phyloP scores from a whole-genome alignment of 129 eudicot genomes.

The Helichrysum umbraculigerum region DNA sequence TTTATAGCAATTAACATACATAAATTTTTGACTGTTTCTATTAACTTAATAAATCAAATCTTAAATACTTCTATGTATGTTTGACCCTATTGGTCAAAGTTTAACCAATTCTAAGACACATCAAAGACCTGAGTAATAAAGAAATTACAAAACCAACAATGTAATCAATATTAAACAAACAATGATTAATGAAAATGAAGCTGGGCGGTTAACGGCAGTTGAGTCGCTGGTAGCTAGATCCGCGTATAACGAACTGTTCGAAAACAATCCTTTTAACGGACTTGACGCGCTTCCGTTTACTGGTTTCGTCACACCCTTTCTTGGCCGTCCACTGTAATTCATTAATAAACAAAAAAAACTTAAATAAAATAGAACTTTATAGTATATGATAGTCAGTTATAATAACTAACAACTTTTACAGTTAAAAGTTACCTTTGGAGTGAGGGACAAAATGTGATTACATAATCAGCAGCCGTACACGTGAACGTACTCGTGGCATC shows the following conservation, averaged over 20 bases:
- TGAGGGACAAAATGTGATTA: conserved; percentile 67
- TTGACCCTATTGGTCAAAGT: background rate
- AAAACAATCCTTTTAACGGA: conserved; percentile 43
- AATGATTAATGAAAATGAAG: background rate
- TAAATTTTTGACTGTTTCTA: background rate
- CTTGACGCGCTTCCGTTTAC: conserved; percentile 24
- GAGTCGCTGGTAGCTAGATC: conserved; percentile 53
- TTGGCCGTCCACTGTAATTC: conserved; percentile 40
- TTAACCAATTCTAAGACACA: background rate
- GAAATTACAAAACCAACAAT: conserved; percentile 1
- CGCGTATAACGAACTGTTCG: conserved; percentile 69
- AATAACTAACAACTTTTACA: background rate
- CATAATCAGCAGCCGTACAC: conserved; percentile 57
- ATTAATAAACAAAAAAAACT: background rate
- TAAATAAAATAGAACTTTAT: background rate
- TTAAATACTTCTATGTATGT: conserved; percentile 3
- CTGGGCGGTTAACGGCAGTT: conserved; percentile 10
- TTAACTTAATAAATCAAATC: background rate
- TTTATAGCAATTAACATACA: background rate
- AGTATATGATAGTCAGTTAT: background rate
- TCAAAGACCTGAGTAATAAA: no score
- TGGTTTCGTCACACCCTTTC: conserved; percentile 39
- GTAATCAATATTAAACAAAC: background rate
- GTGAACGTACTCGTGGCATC: conserved; percentile 85
- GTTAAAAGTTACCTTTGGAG: conserved; percentile 44